A percentile compares a stretch with the other conserved stretches of the same genome.
These are phyloP conservation scores for Teratosphaeria gauchensis DNA, from an alignment of 2,329 filamentous ascomycete species.

Conservation along the genomic window DNA sequence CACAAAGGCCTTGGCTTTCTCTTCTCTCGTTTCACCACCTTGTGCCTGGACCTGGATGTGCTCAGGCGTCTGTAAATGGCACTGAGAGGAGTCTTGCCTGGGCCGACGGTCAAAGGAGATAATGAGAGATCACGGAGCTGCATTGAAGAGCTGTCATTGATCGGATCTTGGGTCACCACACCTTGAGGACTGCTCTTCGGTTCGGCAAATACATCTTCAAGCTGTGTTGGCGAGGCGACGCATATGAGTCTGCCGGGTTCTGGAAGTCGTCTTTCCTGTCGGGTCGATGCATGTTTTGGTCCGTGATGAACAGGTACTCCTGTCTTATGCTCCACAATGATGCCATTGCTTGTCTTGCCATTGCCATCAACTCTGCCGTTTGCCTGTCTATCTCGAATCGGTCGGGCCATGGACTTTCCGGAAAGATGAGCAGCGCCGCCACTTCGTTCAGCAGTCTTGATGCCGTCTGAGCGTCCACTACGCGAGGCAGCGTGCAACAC, in stretches of 20 bases:
- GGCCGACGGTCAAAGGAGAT: background rate
- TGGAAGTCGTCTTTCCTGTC: background rate
- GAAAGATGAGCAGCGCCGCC: background rate
- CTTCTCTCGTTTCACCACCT: background rate
- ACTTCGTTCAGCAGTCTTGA: background rate
- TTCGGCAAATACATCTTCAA: background rate
- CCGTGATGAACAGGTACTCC: background rate
- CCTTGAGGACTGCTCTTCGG: slow-evolving; percentile 2
- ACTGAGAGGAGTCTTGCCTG: slow-evolving; percentile 10
- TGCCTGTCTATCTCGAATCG: background rate
- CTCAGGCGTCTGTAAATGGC: slow-evolving; percentile 13
- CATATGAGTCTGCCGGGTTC: background rate
- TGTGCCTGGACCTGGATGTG: background rate
- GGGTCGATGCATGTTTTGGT: background rate
- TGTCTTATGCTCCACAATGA: background rate
- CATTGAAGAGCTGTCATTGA: slow-evolving; percentile 5
- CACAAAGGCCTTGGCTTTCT: background rate
- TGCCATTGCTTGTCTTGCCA: background rate
- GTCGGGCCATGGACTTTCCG: background rate
- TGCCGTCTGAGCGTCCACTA: background rate
- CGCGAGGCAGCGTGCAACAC: background rate
- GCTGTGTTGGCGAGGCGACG: slow-evolving; percentile 3
- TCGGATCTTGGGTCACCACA: slow-evolving; percentile 10
- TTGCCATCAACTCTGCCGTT: background rate
- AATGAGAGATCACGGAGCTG: background rate